Evolutionary conservation across 2,329 filamentous ascomycete species (phyloP).

Genomic region (Pseudocercospora cruenta): DNA sequence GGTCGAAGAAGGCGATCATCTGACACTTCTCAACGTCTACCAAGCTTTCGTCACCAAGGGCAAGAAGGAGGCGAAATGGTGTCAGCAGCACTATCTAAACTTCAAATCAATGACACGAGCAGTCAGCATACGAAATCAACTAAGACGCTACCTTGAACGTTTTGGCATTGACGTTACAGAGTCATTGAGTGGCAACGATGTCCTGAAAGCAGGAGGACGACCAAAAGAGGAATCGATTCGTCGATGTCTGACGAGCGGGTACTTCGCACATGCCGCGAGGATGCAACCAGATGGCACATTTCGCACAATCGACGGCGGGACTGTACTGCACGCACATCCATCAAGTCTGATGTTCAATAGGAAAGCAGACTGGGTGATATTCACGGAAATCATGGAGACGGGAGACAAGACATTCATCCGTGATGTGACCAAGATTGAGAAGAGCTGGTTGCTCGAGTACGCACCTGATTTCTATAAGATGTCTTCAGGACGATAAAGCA

Average conservation of each 20-base stretch:
- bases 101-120: conserved; percentile 81
- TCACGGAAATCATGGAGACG: conserved; percentile 90
- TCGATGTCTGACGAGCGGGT: conserved; percentile 83
- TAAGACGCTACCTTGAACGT: conserved; percentile 83
- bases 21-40: conserved; percentile 93
- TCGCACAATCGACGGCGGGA: conserved; percentile 77
- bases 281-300: conserved; percentile 95
- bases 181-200: conserved; percentile 49
- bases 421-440: conserved; percentile 92
- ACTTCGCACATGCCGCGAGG: conserved; percentile 88
- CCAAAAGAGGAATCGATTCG: conserved; percentile 72
- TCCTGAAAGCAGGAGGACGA: conserved; percentile 44
- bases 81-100: conserved; percentile 83
- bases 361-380: conserved; percentile 95
- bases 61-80: conserved; percentile 82
- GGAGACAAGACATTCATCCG: conserved; percentile 85
- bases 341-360: conserved; percentile 94
- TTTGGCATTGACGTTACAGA: conserved; percentile 76
- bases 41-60: conserved; percentile 83
- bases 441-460: conserved; percentile 88
- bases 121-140: conserved; percentile 81
- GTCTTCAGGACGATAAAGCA: background rate
- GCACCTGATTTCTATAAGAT: conserved; percentile 74
- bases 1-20: conserved; percentile 88
- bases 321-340: conserved; percentile 82